Evolutionary conservation across 2,329 filamentous ascomycete genomes (phyloP), one percentile per base, ranked within the genome.

Genomic region (Coniochaeta ligniaria): DNA sequence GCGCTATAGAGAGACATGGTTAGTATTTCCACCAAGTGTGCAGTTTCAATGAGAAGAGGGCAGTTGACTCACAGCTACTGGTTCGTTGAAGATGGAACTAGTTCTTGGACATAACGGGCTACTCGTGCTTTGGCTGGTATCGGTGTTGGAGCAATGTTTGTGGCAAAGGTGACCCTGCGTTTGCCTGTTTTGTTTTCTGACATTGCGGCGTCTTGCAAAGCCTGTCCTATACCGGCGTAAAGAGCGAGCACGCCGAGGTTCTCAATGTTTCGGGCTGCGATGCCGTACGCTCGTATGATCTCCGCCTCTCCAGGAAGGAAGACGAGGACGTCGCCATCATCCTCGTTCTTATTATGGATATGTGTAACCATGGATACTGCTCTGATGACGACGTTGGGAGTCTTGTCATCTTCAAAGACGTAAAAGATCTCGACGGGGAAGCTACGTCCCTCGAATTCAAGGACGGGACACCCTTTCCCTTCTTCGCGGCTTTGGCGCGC

Each of bases 281-380:
- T 93, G 74, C 98, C 95, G 69, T 92, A 96, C 24, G 89, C 87
- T 0, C 92, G 96, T 70, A 99, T 95, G 64, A 99, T 99, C 74
- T 99, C 96, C 74, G 99, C 95, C 71, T 97, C 93, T 6, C 95
- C 96, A 0, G 96, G 99, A 67, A 99, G 82, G 78, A 99, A 99
- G 1, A 99, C 80, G n/a, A 99, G 76, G 58, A 99, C 96, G 70
- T 99, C 96, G 65, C 95, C 95, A 20, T 88, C 83, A 6, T 93
- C 92, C 69, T 99, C 95, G 1, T 90, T 95, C 20, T n/a, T n/a
- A n/a, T 99, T 77, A 72, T 99, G 95, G 60, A 99, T 98, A 71
- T 98, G 92, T 94, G 99, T 97, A 55, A 97, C 92, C 0, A 95
- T 98, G 14, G 93, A 90, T n/a, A 99, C 79, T 0, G 95, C 92